Conservation (phyloP, 495 filamentous ascomycete species). For the Bryoglossum gracile region DNA sequence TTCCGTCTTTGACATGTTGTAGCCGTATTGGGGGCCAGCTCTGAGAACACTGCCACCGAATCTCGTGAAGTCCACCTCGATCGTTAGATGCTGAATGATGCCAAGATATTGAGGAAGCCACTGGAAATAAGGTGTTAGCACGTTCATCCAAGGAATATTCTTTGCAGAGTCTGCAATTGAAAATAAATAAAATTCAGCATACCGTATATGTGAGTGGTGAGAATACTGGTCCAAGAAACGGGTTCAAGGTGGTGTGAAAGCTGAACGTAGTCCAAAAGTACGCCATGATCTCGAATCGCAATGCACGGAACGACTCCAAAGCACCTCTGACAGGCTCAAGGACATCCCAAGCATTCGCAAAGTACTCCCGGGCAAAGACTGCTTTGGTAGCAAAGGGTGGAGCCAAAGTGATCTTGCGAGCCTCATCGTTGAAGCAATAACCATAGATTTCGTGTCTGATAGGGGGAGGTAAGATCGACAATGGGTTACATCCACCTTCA, state of each 20-base stretch:
- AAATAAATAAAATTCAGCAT: neutral
- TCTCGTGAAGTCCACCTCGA: conserved; percentile 23
- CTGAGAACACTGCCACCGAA: conserved; percentile 15
- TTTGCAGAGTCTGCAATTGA: neutral
- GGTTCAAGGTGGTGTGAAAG: conserved; percentile 22
- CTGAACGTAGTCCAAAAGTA: conserved; percentile 24
- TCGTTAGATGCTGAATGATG: conserved; percentile 18
- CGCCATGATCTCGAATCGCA: conserved; percentile 19
- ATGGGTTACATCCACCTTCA: neutral
- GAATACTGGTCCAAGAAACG: conserved; percentile 15
- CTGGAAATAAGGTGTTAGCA: neutral
- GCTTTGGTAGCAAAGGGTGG: conserved; percentile 15
- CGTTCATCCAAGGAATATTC: neutral
- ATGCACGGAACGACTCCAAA: conserved; percentile 4
- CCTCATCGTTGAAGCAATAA: conserved; percentile 11
- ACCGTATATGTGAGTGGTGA: conserved; percentile 17
- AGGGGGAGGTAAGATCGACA: conserved; percentile 9
- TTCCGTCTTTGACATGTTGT: conserved; percentile 8
- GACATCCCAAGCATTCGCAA: conserved; percentile 18
- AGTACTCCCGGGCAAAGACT: conserved; percentile 13
- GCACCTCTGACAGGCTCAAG: conserved; percentile 20
- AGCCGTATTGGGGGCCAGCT: conserved; percentile 5
- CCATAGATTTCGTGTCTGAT: conserved; percentile 17
- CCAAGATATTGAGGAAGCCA: conserved; percentile 15
- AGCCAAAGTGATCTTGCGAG: conserved; percentile 17